Evolutionary conservation across 495 filamentous ascomycete species (phyloP).

Genomic region (Penicillium cataractarum): DNA sequence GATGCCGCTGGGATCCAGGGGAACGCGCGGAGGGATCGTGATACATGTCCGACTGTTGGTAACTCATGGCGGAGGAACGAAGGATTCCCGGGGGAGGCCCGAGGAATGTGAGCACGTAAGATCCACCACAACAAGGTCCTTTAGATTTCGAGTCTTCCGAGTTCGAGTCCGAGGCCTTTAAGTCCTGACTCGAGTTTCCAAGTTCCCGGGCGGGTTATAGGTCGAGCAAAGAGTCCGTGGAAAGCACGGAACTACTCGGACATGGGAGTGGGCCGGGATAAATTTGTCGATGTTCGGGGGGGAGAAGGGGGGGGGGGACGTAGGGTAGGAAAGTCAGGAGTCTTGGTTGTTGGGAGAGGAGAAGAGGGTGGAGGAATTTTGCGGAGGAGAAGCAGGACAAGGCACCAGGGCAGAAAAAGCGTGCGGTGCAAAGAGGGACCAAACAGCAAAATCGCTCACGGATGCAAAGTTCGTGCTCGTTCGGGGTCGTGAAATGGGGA

Average conservation of each 20-base stretch:
- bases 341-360: not conserved
- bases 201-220: not conserved
- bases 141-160: conserved; percentile 26
- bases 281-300: not conserved
- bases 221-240: conserved; percentile 16
- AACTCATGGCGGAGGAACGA: conserved; percentile 51
- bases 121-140: conserved; percentile 45
- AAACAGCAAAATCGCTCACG: conserved; percentile 31
- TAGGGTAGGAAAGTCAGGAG: too few relatives aligned
- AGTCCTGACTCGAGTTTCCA: not conserved
- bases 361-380: conserved; percentile 10
- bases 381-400: conserved; percentile 6
- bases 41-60: conserved; percentile 66
- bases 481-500: conserved; percentile 24
- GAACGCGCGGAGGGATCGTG: conserved; percentile 63
- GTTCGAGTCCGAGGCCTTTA: not conserved
- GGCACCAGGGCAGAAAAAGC: conserved; percentile 12
- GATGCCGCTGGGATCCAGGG: conserved; percentile 63
- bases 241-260: conserved; percentile 25
- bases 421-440: conserved; percentile 8
- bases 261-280: conserved; percentile 15
- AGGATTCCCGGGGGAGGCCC: conserved; percentile 36
- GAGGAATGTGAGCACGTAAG: conserved; percentile 48
- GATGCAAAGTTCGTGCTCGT: conserved; percentile 29
- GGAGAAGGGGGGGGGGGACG: not conserved